phyloP scores from a whole-genome alignment of 1,284 basidiomycete genomes.

The Pisolithus thermaeus region DNA sequence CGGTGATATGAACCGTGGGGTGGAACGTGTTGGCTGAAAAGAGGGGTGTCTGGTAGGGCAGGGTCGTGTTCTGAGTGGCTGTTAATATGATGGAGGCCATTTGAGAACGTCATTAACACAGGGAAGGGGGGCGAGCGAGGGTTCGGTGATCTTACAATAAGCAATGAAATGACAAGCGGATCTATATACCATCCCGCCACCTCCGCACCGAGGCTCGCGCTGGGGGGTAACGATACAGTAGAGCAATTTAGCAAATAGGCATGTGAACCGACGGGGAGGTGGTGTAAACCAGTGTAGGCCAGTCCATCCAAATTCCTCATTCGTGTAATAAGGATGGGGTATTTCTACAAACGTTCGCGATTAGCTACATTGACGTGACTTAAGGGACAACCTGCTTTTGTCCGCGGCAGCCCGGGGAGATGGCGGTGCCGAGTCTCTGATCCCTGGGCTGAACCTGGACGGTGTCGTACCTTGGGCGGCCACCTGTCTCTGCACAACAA shows the following conservation, averaged over 20 bases:
- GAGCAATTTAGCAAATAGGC: conserved; percentile 9
- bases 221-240: not conserved
- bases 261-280: not conserved
- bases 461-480: not conserved
- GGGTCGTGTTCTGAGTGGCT: conserved; percentile 1
- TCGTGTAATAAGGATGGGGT: not conserved
- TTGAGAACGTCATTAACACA: not conserved
- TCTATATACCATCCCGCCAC: conserved; percentile 23
- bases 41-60: conserved; percentile 5
- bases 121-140: not conserved
- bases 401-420: conserved; percentile 1
- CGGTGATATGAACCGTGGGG: conserved; percentile 8
- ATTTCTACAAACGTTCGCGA: not conserved
- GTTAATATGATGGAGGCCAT: not conserved
- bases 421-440: conserved; percentile 14
- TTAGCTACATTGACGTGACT: conserved; percentile 4
- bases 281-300: not conserved
- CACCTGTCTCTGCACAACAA: too few species aligned
- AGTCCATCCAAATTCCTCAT: not conserved
- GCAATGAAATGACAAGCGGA: not conserved
- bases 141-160: not conserved
- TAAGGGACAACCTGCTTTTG: conserved; percentile 10
- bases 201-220: not conserved
- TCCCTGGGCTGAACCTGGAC: not conserved
- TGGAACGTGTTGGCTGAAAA: conserved; percentile 3